Conservation (phyloP, 1,284 basidiomycete genomes). For the Microbotryum saponariae region DNA sequence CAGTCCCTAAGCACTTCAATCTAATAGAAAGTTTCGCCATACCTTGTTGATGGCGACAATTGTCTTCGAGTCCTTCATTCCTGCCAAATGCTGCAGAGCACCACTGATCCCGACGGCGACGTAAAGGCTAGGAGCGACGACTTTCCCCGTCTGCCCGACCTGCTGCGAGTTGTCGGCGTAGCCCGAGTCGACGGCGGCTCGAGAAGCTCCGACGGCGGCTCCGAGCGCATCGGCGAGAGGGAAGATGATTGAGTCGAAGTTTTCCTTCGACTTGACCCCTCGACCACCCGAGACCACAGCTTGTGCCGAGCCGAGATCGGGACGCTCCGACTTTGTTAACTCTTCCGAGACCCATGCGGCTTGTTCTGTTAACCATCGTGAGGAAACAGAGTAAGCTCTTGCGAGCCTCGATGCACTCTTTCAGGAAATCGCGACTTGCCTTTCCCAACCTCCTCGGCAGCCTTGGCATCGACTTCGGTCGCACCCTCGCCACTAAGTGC, state of each 20-base stretch:
- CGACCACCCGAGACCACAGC: constrained; percentile 92
- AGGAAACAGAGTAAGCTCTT: not conserved
- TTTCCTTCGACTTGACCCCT: constrained; percentile 89
- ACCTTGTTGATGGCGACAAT: constrained; percentile 99
- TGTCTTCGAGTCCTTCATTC: constrained; percentile 99
- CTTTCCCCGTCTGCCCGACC: constrained; percentile 97
- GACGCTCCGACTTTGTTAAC: constrained; percentile 83
- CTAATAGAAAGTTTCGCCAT: constrained; percentile 13
- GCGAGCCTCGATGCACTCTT: not conserved
- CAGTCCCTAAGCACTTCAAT: not conserved
- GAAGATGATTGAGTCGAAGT: constrained; percentile 78
- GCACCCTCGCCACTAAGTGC: constrained; percentile 48
- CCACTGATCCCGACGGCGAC: constrained; percentile 95
- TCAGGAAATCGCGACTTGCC: constrained; percentile 3
- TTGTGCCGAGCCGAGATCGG: constrained; percentile 79
- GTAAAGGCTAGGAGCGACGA: constrained; percentile 72
- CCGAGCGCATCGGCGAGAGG: constrained; percentile 88
- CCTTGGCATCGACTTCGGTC: constrained; percentile 56
- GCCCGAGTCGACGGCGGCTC: constrained; percentile 95
- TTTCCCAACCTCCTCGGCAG: constrained; percentile 49
- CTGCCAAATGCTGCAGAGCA: constrained; percentile 96
- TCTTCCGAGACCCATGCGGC: constrained; percentile 73
- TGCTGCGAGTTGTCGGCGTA: constrained; percentile 98
- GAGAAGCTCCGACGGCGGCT: constrained; percentile 92
- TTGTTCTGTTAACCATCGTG: constrained; percentile 12